phyloP scores from a whole-genome alignment of 768 basidiomycete genomes.

The Lentinus tigrinus region DNA sequence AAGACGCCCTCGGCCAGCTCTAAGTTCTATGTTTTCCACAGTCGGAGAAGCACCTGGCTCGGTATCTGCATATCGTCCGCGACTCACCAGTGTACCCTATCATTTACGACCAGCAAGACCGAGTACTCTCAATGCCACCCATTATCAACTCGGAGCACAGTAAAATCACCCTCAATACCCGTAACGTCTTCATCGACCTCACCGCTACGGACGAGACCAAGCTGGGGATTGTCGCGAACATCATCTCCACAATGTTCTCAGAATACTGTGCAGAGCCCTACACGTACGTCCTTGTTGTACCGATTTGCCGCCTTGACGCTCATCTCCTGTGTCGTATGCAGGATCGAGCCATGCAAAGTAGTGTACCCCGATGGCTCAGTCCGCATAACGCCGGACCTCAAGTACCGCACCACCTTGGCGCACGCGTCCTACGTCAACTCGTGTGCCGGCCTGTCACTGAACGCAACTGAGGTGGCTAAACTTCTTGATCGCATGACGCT shows the following conservation, averaged over 20 bases:
- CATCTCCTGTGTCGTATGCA: conserved; percentile 31
- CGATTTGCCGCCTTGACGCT: neutral
- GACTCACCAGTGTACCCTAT: conserved; percentile 97
- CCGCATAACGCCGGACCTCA: conserved; percentile 79
- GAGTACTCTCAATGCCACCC: conserved; percentile 94
- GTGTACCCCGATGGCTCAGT: conserved; percentile 74
- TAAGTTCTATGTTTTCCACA: conserved; percentile 29
- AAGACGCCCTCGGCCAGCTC: neutral
- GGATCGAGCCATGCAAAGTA: conserved; percentile 91
- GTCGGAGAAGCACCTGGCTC: conserved; percentile 89
- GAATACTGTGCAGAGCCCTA: conserved; percentile 92
- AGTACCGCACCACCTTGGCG: conserved; percentile 67
- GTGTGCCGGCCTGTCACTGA: conserved; percentile 82
- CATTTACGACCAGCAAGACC: conserved; percentile 89
- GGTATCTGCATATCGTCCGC: conserved; percentile 89
- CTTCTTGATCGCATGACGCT: conserved; percentile 88
- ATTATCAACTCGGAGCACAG: conserved; percentile 98
- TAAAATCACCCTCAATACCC: conserved; percentile 92
- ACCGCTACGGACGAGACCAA: conserved; percentile 98
- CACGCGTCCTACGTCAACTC: conserved; percentile 93
- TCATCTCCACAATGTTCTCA: conserved; percentile 96
- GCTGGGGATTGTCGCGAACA: conserved; percentile 92
- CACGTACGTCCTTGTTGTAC: conserved; percentile 57
- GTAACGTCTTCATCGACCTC: conserved; percentile 94
- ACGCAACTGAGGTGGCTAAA: conserved; percentile 59